Base-by-base conservation (phyloP, 805 yeast species). In the Vanderwaltozyma yarrowii region DNA sequence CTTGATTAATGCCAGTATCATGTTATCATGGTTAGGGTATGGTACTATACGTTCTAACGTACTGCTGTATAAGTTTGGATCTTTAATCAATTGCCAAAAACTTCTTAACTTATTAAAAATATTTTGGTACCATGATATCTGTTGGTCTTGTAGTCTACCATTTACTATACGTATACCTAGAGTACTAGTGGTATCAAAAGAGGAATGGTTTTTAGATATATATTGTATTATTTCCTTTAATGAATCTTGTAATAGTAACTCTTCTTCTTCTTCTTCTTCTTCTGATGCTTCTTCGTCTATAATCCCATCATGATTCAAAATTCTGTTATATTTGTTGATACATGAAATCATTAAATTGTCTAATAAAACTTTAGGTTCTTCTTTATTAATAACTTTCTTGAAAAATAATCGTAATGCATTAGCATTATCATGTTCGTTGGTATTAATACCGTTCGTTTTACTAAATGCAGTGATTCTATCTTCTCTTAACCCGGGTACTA, bases 401-500 rank as follows among this genome's bases (percentile, higher is more conserved):
- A 37, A 15, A 12, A 33, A 28, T 20, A 15, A 13, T 37, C 27
- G 26, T 14, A 37, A 24, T 2, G 33, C 32, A 4, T 32, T 20
- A 12, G n/a, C 11, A 16, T 23, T 32, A 31, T 37, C 29, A 32
- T 25, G 29, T 13, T 19, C 28, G 4, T 14, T 27, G 8, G 24
- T 27, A 27, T 37, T 21, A 4, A 32, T 24, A 10, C 15, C 32
- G 27, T 17, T 13, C 9, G 19, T 16, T 17, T 24, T 12, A 15
- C n/a, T n/a, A n/a, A 23, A 31, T 16, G 39, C 35, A 13, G 21
- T 14, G 3, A 32, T 32, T 21, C 39, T 37, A 2, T 37, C 21
- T 6, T 21, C 15, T 27, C 27, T 29, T 6, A 37, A 15, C 21
- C 26, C 39, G 7, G 39, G 32, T 5, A 17, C 23, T 13, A 31